Percentiles rank a stretch among this genome's conserved stretches.
These are phyloP conservation scores for Tardiomyces digboiensis DNA, from an alignment of 1,139 yeast genomes.

Conservation along the genomic window DNA sequence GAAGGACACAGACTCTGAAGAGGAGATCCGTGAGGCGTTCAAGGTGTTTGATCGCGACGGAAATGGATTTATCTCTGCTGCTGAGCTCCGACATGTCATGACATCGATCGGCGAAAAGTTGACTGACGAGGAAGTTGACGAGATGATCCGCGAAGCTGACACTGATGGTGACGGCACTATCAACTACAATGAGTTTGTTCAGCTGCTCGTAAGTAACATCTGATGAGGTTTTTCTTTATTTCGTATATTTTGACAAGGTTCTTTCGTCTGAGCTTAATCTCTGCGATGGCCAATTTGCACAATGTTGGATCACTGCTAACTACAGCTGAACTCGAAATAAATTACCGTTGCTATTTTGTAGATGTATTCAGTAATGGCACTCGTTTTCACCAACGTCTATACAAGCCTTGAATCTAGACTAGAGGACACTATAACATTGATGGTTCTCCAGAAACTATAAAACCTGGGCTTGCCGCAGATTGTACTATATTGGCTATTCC, in stretches of 20 bases:
- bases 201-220: constrained; percentile 38
- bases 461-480: too few species aligned
- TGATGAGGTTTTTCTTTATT: not conserved
- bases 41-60: constrained; percentile 93
- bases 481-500: too few species aligned
- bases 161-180: constrained; percentile 94
- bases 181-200: constrained; percentile 91
- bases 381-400: too few species aligned
- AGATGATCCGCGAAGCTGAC: constrained; percentile 90
- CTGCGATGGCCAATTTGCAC: not conserved
- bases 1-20: constrained; percentile 95
- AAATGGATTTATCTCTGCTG: constrained; percentile 93
- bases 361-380: not conserved
- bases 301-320: not conserved
- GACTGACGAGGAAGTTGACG: constrained; percentile 89
- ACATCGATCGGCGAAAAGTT: constrained; percentile 94
- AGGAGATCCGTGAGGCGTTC: constrained; percentile 95
- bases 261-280: too few species aligned
- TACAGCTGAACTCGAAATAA: not conserved
- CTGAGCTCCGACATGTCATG: constrained; percentile 92
- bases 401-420: too few species aligned
- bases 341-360: not conserved
- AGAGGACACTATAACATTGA: too few species aligned
- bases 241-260: not conserved
- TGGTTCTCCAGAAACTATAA: too few species aligned